Conservation (phyloP, 2,329 filamentous ascomycete genomes). For the Endoconidiophora laricicola region DNA sequence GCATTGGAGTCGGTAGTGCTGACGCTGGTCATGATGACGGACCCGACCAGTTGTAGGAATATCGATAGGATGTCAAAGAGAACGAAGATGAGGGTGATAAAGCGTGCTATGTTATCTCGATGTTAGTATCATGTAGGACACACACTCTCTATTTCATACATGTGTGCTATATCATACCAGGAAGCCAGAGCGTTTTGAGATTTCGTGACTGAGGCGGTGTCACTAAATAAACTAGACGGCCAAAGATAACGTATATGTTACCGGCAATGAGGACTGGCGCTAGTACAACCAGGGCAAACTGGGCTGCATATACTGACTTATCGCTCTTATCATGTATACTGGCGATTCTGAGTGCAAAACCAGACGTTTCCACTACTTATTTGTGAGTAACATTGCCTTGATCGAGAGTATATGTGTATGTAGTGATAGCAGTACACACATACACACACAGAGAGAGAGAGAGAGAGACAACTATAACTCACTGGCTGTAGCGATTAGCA, state of each 20-base stretch:
- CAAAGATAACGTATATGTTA: constrained; percentile 17
- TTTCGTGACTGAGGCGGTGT: constrained; percentile 4
- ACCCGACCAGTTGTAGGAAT: constrained; percentile 23
- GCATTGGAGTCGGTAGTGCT: constrained; percentile 19
- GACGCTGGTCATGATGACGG: constrained; percentile 25
- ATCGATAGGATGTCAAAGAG: constrained; percentile 24
- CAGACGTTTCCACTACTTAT: neutral
- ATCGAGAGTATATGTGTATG: too few relatives aligned
- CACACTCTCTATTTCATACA: neutral
- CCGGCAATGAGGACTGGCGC: constrained; percentile 17
- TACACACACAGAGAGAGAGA: neutral
- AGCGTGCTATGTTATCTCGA: neutral
- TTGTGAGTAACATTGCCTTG: neutral
- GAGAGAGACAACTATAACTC: neutral
- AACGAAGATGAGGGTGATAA: constrained; percentile 24
- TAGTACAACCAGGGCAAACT: constrained; percentile 16
- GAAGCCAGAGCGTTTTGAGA: constrained; percentile 6
- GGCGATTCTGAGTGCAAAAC: neutral
- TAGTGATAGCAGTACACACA: too few relatives aligned
- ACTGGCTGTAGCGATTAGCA: neutral
- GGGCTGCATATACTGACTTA: constrained; percentile 13
- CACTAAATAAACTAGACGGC: constrained; percentile 5
- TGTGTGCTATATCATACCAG: neutral
- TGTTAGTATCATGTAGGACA: neutral
- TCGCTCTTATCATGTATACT: constrained; percentile 3